Base-by-base conservation (phyloP, 1,284 basidiomycete genomes). In the Paramarasmius palmivorus region DNA sequence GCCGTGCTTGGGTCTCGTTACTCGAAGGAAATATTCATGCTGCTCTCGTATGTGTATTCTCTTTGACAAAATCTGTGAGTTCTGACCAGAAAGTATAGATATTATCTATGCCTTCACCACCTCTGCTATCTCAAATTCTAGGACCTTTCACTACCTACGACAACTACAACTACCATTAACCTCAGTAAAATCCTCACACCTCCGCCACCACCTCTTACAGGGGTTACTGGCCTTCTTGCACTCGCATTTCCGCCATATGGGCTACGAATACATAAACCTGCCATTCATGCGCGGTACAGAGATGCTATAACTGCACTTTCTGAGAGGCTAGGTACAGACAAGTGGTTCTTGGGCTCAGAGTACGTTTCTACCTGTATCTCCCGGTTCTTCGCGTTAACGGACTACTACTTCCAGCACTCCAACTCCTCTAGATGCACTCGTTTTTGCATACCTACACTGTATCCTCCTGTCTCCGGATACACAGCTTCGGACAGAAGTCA, bases 331-430 rank as follows among this genome's bases (percentile, higher is more conserved):
- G 85, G 83, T 22, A 81, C 79, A 2, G 86, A 91, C 63, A 81
- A 77, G 55, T 92, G 90, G 90, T 87, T 92, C 70, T 76, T 92
- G 3, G 84, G 78, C 35, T 92, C 89, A 17, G 70, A 69, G 90
- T 91, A 65, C 55, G 84, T 74, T 6, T 35, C n/a, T 3, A 45
- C 38, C 47, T 47, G 17, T 50, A 12, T 52, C n/a, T 35, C 4
- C 7, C 26, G 32, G 7, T 37, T 9, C n/a, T n/a, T 17, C 37
- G 23, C 35, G 8, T 17, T 57, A 46, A 26, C 46, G 1, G 53
- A 59, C 47, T 52, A 61, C 39, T n/a, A 38, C 52, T 20, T 49
- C 35, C 57, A 89, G 89, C 42, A 72, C 74, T 25, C 86, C 90
- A 14, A 92, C 90, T 2, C 79, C 85, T 1, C 78, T 92, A 10